Percentiles rank a stretch among this genome's conserved stretches.
phyloP scores from a whole-genome alignment of 2,329 filamentous ascomycete genomes.

The Aaosphaeria arxii region DNA sequence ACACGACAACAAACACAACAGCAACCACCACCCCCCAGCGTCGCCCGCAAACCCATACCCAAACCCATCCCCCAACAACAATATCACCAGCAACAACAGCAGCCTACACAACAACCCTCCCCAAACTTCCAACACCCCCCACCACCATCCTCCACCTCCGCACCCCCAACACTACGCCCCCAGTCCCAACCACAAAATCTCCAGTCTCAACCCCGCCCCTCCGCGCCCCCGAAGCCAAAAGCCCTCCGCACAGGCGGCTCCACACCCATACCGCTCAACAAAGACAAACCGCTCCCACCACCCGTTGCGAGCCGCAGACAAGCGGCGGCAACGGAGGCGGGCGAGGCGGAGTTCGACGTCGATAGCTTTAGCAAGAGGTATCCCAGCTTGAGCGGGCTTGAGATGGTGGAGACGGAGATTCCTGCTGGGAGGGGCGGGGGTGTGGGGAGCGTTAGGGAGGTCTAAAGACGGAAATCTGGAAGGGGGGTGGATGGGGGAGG shows the following conservation, averaged over 20 bases:
- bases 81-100: slow-evolving; percentile 32
- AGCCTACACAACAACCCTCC: slow-evolving; percentile 19
- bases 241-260: slow-evolving; percentile 50
- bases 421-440: slow-evolving; percentile 7
- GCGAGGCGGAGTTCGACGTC: slow-evolving; percentile 62
- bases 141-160: too few relatives aligned
- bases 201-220: slow-evolving; percentile 41
- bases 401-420: slow-evolving; percentile 76
- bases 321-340: slow-evolving; percentile 2
- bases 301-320: slow-evolving; percentile 1
- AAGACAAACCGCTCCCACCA: slow-evolving; percentile 20
- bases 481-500: background rate
- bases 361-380: slow-evolving; percentile 79
- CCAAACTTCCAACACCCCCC: too few relatives aligned
- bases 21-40: background rate
- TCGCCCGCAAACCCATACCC: background rate
- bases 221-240: slow-evolving; percentile 60
- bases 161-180: too few relatives aligned
- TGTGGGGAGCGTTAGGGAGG: slow-evolving; percentile 14
- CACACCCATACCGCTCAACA: background rate
- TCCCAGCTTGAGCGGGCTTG: slow-evolving; percentile 78
- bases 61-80: slow-evolving; percentile 15
- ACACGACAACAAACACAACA: slow-evolving; percentile 4
- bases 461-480: slow-evolving; percentile 4
- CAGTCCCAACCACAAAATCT: slow-evolving; percentile 15